Evolutionary conservation across 129 eudicot genomes (phyloP).

Genomic region (Arctium lappa): DNA sequence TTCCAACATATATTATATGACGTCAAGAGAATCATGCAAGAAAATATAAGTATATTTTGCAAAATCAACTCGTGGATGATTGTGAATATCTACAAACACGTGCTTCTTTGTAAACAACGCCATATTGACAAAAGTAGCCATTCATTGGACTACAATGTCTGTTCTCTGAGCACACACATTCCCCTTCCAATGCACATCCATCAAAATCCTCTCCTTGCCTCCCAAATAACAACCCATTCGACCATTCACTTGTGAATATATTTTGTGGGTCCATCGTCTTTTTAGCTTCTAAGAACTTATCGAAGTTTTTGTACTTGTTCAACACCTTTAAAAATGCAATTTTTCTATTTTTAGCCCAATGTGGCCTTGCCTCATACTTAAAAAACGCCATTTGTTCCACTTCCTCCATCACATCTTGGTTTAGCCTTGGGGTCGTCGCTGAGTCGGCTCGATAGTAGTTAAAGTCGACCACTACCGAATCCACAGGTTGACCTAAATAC

Average conservation of each 20-base stretch:
- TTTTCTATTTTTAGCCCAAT: conserved; percentile 87
- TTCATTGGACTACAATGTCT: conserved; percentile 74
- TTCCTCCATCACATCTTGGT: conserved; percentile 76
- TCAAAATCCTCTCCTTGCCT: conserved; percentile 24
- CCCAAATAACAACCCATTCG: conserved; percentile 66
- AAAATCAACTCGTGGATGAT: conserved; percentile 20
- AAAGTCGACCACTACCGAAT: conserved; percentile 73
- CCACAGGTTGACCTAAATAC: conserved; percentile 59
- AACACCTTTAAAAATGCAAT: conserved; percentile 50
- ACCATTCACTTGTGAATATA: conserved; percentile 75
- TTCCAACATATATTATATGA: too few relatives aligned
- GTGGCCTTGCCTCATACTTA: conserved; percentile 77
- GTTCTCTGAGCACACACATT: conserved; percentile 68
- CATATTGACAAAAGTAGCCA: conserved; percentile 57
- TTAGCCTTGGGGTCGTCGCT: conserved; percentile 49
- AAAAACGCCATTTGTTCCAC: conserved; percentile 87
- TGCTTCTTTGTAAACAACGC: conserved; percentile 64
- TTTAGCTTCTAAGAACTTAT: conserved; percentile 55
- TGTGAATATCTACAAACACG: conserved; percentile 62
- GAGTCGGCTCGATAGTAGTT: conserved; percentile 71
- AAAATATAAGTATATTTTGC: too few relatives aligned
- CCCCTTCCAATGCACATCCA: conserved; percentile 91
- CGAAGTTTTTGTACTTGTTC: conserved; percentile 40
- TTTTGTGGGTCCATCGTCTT: conserved; percentile 51
- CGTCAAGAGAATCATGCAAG: too few relatives aligned